Evolutionary conservation across 73 alveolate genomes (phyloP).

Genomic region (Effrenium voratum): DNA sequence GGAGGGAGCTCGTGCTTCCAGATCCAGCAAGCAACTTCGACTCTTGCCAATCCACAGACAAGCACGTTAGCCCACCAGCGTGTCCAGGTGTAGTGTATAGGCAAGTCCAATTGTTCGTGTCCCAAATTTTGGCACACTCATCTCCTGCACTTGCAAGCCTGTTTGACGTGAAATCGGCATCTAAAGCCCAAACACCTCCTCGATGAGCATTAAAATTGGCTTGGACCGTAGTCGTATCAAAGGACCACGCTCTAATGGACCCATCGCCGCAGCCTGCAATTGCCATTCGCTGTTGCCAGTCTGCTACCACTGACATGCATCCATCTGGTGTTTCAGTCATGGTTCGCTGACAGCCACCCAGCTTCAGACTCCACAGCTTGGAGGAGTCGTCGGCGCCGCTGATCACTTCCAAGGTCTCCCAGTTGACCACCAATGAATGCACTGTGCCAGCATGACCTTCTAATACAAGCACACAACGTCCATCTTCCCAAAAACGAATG

Average conservation of each 20-base stretch:
- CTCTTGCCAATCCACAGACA: constrained; percentile 53
- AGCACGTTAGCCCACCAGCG: constrained; percentile 79
- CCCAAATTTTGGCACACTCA: constrained; percentile 39
- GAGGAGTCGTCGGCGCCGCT: constrained; percentile 77
- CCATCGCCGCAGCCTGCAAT: constrained; percentile 74
- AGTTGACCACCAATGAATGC: constrained; percentile 53
- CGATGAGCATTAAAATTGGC: constrained; percentile 44
- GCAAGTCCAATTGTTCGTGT: constrained; percentile 56
- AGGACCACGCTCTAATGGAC: constrained; percentile 41
- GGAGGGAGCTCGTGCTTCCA: constrained; percentile 38
- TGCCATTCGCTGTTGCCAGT: neutral
- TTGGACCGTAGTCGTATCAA: neutral
- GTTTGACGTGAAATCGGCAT: constrained; percentile 15
- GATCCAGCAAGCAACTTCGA: constrained; percentile 36
- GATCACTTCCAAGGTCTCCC: constrained; percentile 70
- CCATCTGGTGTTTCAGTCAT: constrained; percentile 81
- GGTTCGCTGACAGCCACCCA: constrained; percentile 67
- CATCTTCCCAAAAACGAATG: constrained; percentile 44
- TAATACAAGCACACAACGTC: constrained; percentile 21
- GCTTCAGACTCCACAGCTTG: constrained; percentile 64
- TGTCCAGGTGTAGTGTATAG: constrained; percentile 37
- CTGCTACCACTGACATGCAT: constrained; percentile 42
- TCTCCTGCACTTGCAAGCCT: constrained; percentile 75
- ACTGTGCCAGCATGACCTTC: constrained; percentile 64
- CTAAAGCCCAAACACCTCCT: constrained; percentile 81